Evolutionary conservation across 2,329 filamentous ascomycete species (phyloP), one percentile per base, ranked within the genome.

Genomic region (Trichoderma oligosporum): DNA sequence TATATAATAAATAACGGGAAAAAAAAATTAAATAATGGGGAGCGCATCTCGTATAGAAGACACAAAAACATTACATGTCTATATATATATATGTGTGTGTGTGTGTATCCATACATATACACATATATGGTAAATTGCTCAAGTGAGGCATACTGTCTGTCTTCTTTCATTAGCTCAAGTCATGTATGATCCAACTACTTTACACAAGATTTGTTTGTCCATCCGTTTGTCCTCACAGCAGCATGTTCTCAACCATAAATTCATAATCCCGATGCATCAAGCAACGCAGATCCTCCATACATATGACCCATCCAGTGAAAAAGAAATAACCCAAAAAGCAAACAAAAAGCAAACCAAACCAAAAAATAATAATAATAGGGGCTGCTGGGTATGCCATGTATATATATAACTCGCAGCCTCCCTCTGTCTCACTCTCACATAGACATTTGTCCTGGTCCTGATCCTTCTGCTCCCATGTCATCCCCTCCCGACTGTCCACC

Each of bases 311-410:
- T n/a, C n/a, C n/a, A n/a, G n/a, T n/a, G n/a, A n/a, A n/a, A n/a
- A n/a, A n/a, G n/a, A n/a, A n/a, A n/a, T n/a, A n/a, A n/a, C n/a
- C n/a, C 14, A 24, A 16, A 3, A 46, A 18, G 14, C 4, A 4
- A 24, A 33, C 12, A 11, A 6, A 31, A 20, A 42, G 24, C 18
- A 31, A 7, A 11, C 3, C 14, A 9, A 42, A 38, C 7, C 22
- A 18, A 38, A 12, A n/a, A 3, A 11, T 12, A 16, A 16, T 16
- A 42, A 16, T 5, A 16, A 7, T 12, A 24, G 7, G 14, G 22
- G 7, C 20, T 11, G 27, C 16, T 54, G 38, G 51, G 51, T 55
- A 55, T 55, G n/a, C n/a, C n/a, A n/a, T n/a, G 41, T 38, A 24
- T 8, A 22, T 33, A 44, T 27, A 16, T 16, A 38, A 38, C 12